A percentile compares a stretch with the other conserved stretches of the same genome.
Conservation (phyloP, 2,329 filamentous ascomycete species). For the Penicillium sclerotiorum region DNA sequence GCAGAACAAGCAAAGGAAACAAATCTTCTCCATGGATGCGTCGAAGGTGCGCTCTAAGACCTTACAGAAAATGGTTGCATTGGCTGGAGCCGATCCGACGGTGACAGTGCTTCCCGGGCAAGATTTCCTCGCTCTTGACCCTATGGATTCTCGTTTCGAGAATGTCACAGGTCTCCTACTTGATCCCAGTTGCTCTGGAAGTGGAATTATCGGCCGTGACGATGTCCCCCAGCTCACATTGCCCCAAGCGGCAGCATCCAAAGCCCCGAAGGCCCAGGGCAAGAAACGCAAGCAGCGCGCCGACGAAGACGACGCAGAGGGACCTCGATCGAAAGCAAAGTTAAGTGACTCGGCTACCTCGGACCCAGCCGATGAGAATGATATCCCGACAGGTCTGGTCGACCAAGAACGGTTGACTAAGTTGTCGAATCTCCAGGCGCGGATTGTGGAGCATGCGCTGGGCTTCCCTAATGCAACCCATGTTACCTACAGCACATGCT, state of each 20-base stretch:
- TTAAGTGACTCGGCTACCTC: constrained; percentile 16
- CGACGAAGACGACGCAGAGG: constrained; percentile 18
- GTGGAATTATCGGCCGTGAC: constrained; percentile 88
- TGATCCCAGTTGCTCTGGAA: constrained; percentile 94
- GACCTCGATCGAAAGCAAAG: constrained; percentile 9
- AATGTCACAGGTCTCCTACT: constrained; percentile 81
- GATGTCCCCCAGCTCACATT: constrained; percentile 71
- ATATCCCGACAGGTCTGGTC: constrained; percentile 47
- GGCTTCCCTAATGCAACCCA: constrained; percentile 72
- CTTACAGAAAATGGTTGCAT: constrained; percentile 79
- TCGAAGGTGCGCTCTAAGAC: constrained; percentile 65
- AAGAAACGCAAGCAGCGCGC: constrained; percentile 50
- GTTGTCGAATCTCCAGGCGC: constrained; percentile 79
- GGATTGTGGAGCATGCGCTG: constrained; percentile 81
- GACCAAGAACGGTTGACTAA: constrained; percentile 68
- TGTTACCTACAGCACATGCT: constrained; percentile 94
- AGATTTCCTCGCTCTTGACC: constrained; percentile 80
- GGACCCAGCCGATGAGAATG: constrained; percentile 39
- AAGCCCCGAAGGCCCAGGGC: constrained; percentile 14
- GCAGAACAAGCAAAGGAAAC: constrained; percentile 21
- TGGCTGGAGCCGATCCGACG: constrained; percentile 69
- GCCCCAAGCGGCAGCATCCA: constrained; percentile 37
- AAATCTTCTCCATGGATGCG: constrained; percentile 56
- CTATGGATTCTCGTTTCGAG: constrained; percentile 61
- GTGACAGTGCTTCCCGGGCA: constrained; percentile 72